Evolutionary conservation across 352 stramenopile genomes (phyloP).

Genomic region (Plasmopara viticola): DNA sequence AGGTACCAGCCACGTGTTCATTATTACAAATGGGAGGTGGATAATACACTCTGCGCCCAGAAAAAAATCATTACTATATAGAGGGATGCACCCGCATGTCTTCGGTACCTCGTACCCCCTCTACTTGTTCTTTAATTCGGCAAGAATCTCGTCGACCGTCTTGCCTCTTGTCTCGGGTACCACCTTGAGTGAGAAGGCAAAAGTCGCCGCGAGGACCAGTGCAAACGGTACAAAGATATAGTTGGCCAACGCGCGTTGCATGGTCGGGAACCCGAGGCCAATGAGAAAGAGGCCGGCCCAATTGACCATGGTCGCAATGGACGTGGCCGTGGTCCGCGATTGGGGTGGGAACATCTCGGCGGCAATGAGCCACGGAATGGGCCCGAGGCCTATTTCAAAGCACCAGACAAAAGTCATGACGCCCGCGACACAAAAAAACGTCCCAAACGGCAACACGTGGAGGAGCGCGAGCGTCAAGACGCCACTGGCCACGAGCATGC

Average conservation of each 20-base stretch:
- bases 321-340: constrained; percentile 87
- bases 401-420: constrained; percentile 75
- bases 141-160: constrained; percentile 59
- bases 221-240: constrained; percentile 90
- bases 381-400: constrained; percentile 69
- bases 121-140: constrained; percentile 33
- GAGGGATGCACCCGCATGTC: too few relatives aligned
- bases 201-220: constrained; percentile 48
- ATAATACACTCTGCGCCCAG: too few relatives aligned
- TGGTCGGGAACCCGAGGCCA: constrained; percentile 89
- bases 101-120: too few relatives aligned
- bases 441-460: constrained; percentile 47
- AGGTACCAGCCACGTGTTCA: too few relatives aligned
- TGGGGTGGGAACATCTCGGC: constrained; percentile 94
- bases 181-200: constrained; percentile 70
- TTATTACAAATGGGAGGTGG: too few relatives aligned
- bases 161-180: constrained; percentile 90
- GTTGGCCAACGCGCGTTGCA: constrained; percentile 72
- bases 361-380: constrained; percentile 95
- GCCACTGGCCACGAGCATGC: constrained; percentile 58
- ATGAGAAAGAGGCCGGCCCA: constrained; percentile 94
- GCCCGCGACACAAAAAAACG: constrained; percentile 42
- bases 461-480: constrained; percentile 52
- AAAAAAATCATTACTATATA: too few relatives aligned
- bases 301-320: constrained; percentile 91